Conservation (phyloP, 73 alveolate species). For the Symbiodinium natans region DNA sequence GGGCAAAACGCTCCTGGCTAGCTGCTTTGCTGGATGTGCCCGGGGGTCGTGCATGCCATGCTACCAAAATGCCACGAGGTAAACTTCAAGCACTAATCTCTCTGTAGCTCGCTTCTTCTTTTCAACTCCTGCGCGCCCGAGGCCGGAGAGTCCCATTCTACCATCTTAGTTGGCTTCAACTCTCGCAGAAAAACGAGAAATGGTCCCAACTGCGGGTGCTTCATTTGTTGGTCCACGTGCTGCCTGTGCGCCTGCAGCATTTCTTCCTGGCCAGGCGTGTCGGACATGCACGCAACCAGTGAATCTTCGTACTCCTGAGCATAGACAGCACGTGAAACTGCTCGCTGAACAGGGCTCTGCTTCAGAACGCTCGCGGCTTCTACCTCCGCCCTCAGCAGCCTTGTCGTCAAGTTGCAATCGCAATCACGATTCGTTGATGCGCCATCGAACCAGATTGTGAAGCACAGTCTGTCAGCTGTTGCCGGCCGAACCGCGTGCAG, state of each 20-base stretch:
- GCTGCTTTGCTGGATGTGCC: neutral
- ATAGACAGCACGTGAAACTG: slow-evolving; percentile 66
- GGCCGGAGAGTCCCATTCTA: neutral
- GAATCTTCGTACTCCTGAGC: slow-evolving; percentile 69
- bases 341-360: slow-evolving; percentile 23
- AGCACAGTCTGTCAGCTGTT: slow-evolving; percentile 30
- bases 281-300: slow-evolving; percentile 62
- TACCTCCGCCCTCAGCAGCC: neutral
- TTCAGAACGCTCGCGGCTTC: slow-evolving; percentile 4
- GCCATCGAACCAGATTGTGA: slow-evolving; percentile 85
- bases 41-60: neutral
- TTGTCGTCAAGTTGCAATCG: slow-evolving; percentile 24
- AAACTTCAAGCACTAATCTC: no score
- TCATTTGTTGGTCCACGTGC: slow-evolving; percentile 60
- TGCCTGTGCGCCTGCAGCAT: slow-evolving; percentile 62
- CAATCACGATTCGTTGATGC: neutral
- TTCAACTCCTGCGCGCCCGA: neutral
- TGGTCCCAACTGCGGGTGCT: slow-evolving; percentile 23
- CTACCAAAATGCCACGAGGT: no score
- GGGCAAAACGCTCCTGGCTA: neutral
- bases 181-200: slow-evolving; percentile 18
- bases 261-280: slow-evolving; percentile 26
- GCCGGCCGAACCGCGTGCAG: slow-evolving; percentile 72
- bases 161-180: neutral
- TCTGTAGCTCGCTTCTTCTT: neutral